These are phyloP conservation scores for Monascus ruber DNA, from an alignment of 2,329 filamentous ascomycete genomes.

Conservation along the genomic window DNA sequence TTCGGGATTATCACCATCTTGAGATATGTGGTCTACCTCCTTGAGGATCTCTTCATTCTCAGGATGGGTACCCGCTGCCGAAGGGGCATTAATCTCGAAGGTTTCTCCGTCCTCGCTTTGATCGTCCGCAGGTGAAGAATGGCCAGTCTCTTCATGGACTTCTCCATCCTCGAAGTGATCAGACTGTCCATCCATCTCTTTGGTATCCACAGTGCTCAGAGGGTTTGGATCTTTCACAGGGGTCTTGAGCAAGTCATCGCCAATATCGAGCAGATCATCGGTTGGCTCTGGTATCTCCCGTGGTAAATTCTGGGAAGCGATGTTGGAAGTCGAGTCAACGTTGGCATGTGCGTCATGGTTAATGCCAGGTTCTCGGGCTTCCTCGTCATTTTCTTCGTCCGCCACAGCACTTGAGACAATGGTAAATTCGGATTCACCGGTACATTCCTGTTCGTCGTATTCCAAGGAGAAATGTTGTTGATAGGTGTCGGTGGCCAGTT, in stretches of 20 bases:
- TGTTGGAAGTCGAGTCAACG: slow-evolving; percentile 10
- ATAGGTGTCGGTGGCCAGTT: neutral
- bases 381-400: slow-evolving; percentile 5
- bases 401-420: slow-evolving; percentile 3
- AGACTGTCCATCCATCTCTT: slow-evolving; percentile 2
- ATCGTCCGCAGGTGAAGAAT: slow-evolving; percentile 3
- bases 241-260: slow-evolving; percentile 22
- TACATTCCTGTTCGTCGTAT: slow-evolving; percentile 4
- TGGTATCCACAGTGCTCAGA: slow-evolving; percentile 1
- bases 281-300: slow-evolving; percentile 8
- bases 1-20: neutral
- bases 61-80: neutral
- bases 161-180: slow-evolving; percentile 7
- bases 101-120: neutral
- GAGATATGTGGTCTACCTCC: neutral
- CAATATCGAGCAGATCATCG: slow-evolving; percentile 21
- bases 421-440: slow-evolving; percentile 5
- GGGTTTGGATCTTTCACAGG: slow-evolving; percentile 6
- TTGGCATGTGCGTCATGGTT: slow-evolving; percentile 8
- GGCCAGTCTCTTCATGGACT: slow-evolving; percentile 8
- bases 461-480: neutral
- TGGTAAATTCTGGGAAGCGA: slow-evolving; percentile 2
- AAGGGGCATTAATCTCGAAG: neutral
- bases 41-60: neutral
- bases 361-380: slow-evolving; percentile 4